A percentile compares a stretch with the other conserved stretches of the same genome.
Conservation (phyloP, 257 asterid genomes). For the Cordia subcordata region DNA sequence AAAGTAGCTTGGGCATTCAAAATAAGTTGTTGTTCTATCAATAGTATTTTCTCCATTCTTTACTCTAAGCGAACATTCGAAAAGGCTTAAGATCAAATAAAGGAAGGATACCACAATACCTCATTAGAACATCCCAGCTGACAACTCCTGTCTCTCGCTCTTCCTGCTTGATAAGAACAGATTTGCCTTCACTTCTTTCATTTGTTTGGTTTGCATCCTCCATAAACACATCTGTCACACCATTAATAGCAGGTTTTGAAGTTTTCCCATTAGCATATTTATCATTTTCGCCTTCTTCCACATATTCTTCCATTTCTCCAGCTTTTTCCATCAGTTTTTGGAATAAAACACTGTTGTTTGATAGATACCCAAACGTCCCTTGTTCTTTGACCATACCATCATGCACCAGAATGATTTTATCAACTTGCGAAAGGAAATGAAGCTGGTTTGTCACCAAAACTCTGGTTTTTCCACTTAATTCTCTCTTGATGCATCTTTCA, state of each 20-base stretch:
- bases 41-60: no score
- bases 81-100: background rate
- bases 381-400: constrained; percentile 82
- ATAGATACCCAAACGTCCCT: constrained; percentile 79
- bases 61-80: no score
- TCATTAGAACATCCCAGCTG: constrained; percentile 75
- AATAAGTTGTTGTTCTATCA: no score
- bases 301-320: constrained; percentile 72
- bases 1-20: no score
- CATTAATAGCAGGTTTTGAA: constrained; percentile 25
- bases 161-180: constrained; percentile 81
- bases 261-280: constrained; percentile 21
- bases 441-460: constrained; percentile 87
- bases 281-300: constrained; percentile 46
- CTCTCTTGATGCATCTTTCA: constrained; percentile 65
- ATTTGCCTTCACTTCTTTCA: constrained; percentile 52
- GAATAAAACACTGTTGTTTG: constrained; percentile 55
- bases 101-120: constrained; percentile 25
- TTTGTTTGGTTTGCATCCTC: constrained; percentile 31
- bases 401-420: constrained; percentile 60
- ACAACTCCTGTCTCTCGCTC: constrained; percentile 83
- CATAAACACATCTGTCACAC: constrained; percentile 27
- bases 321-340: constrained; percentile 81
- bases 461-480: constrained; percentile 74
- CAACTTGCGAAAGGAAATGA: constrained; percentile 84